Evolutionary conservation across 2,329 filamentous ascomycete species (phyloP), one percentile per base, ranked within the genome.

Genomic region (Didymella lethalis): DNA sequence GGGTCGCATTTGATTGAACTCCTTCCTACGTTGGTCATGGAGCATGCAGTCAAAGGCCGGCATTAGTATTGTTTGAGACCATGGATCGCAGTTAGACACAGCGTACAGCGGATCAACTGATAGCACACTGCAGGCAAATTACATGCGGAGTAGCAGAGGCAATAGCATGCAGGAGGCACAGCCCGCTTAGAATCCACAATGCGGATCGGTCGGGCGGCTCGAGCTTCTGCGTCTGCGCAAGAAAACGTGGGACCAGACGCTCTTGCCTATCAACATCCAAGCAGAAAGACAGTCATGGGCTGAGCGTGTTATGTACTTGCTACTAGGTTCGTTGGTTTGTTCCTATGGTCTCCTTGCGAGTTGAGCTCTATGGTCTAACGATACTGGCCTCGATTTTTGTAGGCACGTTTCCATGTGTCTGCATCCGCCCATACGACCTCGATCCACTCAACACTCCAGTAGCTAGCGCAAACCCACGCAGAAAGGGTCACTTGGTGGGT

Each of bases 1-100:
- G 59, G 46, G 65, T 57, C 48, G 10, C 36, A 4, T 40, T 12
- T 4, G 4, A n/a, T 20, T 23, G 36, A 23, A n/a, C 36, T 40
- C 36, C 36, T 40, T 36, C 32, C 18, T 40, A 18, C 18, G 36
- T 23, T 23, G n/a, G 18, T 20, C 10, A 3, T 23, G n/a, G 12
- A 18, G 36, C 36, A 18, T 40, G 36, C 36, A 40, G 36, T 40
- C n/a, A 40, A 23, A 18, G 18, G 11, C 8, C 36, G 23, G 36
- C 36, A 40, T 40, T 10, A 40, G 18, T 23, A 20, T 20, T 16
- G n/a, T 40, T 40, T n/a, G 36, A 40, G 36, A 40, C 36, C 36
- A 7, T 23, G 36, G 11, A 23, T 12, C 7, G 36, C 18, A 20
- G 10, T 12, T 8, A 20, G 18, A 40, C 18, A 40, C 10, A 40